These are phyloP conservation scores for Sclerotinia borealis DNA, from an alignment of 2,329 filamentous ascomycete genomes.

Conservation along the genomic window DNA sequence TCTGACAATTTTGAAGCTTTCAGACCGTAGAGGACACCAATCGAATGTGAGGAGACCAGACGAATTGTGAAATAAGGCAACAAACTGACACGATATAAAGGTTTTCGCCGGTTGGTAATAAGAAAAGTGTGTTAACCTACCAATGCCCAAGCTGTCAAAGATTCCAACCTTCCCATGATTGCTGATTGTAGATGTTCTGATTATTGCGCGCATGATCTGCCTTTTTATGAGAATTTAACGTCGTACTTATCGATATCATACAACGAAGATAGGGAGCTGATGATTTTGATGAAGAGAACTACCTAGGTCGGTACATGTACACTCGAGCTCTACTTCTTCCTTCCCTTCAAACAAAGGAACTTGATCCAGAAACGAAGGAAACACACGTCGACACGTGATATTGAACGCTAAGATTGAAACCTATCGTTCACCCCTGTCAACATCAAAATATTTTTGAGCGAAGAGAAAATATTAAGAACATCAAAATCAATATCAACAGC, in stretches of 20 bases:
- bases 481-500: neutral
- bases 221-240: neutral
- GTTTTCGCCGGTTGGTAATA: neutral
- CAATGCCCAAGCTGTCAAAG: constrained; percentile 25
- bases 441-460: constrained; percentile 18
- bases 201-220: neutral
- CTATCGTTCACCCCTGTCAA: constrained; percentile 17
- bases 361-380: neutral
- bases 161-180: constrained; percentile 20
- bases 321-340: no score
- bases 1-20: neutral
- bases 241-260: neutral
- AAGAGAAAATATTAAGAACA: neutral
- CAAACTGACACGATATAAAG: neutral
- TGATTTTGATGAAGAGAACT: neutral
- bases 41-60: no score
- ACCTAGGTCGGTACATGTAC: no score
- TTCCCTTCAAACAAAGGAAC: neutral
- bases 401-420: constrained; percentile 22
- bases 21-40: neutral
- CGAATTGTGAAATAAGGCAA: neutral
- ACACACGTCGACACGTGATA: neutral
- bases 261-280: neutral
- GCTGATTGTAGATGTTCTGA: neutral
- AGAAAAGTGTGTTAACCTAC: constrained; percentile 16